Percentiles rank a stretch among this genome's conserved stretches.
Conservation (phyloP, 805 yeast genomes). For the Candida koratica region DNA sequence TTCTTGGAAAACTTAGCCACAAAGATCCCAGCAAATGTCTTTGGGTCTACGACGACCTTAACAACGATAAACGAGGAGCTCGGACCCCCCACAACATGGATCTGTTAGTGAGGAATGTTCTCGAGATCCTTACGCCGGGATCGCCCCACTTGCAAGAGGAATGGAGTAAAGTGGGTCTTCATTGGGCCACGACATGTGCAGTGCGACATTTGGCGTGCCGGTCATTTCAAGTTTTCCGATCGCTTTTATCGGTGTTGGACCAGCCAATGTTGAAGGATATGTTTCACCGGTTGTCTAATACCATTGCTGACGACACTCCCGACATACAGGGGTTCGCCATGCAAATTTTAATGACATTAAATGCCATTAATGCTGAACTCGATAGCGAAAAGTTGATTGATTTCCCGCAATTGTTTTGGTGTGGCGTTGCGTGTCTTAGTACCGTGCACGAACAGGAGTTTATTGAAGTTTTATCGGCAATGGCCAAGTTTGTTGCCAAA, state of each 20-base stretch:
- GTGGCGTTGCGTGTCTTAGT: slow-evolving; percentile 83
- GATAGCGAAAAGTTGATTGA: slow-evolving; percentile 74
- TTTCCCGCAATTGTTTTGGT: slow-evolving; percentile 95
- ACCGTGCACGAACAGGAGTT: slow-evolving; percentile 93
- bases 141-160: slow-evolving; percentile 60
- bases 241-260: slow-evolving; percentile 75
- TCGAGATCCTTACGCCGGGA: slow-evolving; percentile 50
- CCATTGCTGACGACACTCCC: slow-evolving; percentile 80
- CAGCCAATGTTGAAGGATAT: slow-evolving; percentile 87
- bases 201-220: slow-evolving; percentile 96
- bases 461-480: slow-evolving; percentile 77
- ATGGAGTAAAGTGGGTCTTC: slow-evolving; percentile 80
- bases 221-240: slow-evolving; percentile 88
- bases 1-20: slow-evolving; percentile 55
- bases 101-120: slow-evolving; percentile 55
- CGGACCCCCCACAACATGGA: slow-evolving; percentile 88
- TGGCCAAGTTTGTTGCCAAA: slow-evolving; percentile 79
- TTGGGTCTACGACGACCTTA: slow-evolving; percentile 87
- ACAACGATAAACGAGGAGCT: slow-evolving; percentile 69
- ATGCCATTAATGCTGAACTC: slow-evolving; percentile 85
- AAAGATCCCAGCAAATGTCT: slow-evolving; percentile 43
- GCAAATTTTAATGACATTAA: slow-evolving; percentile 94
- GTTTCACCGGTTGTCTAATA: slow-evolving; percentile 88
- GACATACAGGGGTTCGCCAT: slow-evolving; percentile 96
- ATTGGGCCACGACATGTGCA: slow-evolving; percentile 97